Percentiles rank a stretch among this genome's conserved stretches.
Conservation (phyloP, 108 stramenopile species). For the Conticribra guillardii region DNA sequence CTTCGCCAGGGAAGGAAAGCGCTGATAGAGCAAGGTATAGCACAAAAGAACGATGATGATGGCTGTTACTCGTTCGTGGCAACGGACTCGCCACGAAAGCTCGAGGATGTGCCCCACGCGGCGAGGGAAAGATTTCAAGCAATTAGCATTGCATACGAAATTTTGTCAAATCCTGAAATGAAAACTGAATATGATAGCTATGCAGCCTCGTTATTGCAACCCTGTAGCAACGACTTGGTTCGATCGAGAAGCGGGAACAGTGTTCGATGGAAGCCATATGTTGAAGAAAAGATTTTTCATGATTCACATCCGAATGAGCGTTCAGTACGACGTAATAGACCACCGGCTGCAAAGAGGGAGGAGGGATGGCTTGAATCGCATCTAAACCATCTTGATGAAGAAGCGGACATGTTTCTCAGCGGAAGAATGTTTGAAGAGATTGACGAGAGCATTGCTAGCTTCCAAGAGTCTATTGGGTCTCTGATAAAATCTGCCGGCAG, state of each 20-base stretch:
- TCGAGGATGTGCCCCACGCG: constrained; percentile 21
- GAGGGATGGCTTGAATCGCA: constrained; percentile 20
- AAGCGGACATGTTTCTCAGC: constrained; percentile 23
- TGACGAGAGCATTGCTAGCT: constrained; percentile 21
- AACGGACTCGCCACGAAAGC: neutral
- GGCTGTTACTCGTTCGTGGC: neutral
- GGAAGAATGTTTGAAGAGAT: constrained; percentile 22
- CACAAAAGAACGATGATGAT: neutral
- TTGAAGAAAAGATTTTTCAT: constrained; percentile 35
- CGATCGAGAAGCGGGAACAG: constrained; percentile 12
- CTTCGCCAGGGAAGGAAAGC: constrained; percentile 26
- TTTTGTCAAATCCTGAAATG: constrained; percentile 28
- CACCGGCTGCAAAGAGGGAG: neutral
- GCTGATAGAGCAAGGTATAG: constrained; percentile 10
- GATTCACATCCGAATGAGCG: constrained; percentile 27
- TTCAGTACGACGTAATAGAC: constrained; percentile 6
- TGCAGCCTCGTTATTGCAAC: neutral
- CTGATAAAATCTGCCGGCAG: constrained; percentile 8
- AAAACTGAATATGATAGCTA: constrained; percentile 22
- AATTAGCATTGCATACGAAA: constrained; percentile 38
- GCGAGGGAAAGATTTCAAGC: constrained; percentile 39
- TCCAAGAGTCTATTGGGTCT: constrained; percentile 17
- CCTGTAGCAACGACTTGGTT: neutral
- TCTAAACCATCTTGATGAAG: constrained; percentile 11
- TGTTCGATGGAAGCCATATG: constrained; percentile 34